These are phyloP conservation scores for Alternaria conjuncta DNA, from an alignment of 2,329 filamentous ascomycete genomes.

Conservation along the genomic window DNA sequence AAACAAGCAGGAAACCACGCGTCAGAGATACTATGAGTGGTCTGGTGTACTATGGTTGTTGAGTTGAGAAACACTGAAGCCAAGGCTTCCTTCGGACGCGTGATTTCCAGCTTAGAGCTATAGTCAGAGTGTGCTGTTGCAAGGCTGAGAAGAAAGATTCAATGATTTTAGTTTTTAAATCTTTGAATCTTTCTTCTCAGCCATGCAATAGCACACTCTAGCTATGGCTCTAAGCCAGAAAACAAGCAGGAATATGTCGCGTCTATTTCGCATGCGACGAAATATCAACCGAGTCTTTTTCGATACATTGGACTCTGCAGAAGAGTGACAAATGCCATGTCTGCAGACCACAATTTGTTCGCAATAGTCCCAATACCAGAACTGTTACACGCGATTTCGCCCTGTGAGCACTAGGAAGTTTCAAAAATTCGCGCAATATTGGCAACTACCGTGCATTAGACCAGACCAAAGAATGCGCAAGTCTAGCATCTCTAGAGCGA, in stretches of 20 bases:
- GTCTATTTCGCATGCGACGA: neutral
- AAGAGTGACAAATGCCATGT: neutral
- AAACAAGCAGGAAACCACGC: neutral
- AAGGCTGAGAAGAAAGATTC: too few species aligned
- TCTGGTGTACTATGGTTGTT: too few species aligned
- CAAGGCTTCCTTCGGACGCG: too few species aligned
- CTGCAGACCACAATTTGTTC: neutral
- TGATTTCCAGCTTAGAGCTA: too few species aligned
- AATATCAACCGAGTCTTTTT: neutral
- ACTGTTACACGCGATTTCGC: neutral
- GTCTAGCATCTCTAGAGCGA: neutral
- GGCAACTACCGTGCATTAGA: neutral
- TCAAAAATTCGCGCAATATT: neutral
- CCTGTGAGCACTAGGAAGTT: neutral
- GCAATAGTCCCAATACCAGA: neutral
- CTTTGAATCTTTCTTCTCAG: neutral
- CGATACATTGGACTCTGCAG: neutral
- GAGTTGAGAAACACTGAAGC: too few species aligned
- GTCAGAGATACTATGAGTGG: neutral
- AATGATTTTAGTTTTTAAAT: too few species aligned
- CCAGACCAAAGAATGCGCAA: neutral
- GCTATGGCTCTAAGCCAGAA: neutral
- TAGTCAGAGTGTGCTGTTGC: too few species aligned
- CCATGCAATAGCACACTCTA: neutral
- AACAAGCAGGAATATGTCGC: neutral